Percentiles rank a stretch among this genome's conserved stretches.
phyloP scores from a whole-genome alignment of 1,139 yeast genomes.

The Blastobotrys serpentis region DNA sequence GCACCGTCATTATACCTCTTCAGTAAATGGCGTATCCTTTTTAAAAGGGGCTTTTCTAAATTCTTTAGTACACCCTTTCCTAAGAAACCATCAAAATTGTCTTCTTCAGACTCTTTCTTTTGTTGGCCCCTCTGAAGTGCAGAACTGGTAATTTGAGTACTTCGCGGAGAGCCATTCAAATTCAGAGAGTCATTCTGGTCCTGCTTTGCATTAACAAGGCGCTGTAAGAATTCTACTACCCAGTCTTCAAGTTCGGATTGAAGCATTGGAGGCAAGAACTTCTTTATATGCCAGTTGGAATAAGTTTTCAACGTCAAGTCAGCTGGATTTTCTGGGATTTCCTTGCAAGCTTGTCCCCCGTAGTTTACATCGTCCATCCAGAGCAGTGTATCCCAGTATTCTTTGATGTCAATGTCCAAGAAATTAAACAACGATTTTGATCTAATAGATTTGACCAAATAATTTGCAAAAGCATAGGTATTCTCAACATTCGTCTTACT shows the following conservation, averaged over 20 bases:
- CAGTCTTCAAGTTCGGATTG: conserved; percentile 87
- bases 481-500: conserved; percentile 77
- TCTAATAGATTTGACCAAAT: conserved; percentile 74
- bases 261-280: conserved; percentile 69
- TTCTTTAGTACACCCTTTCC: conserved; percentile 40
- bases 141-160: conserved; percentile 57
- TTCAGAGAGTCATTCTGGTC: conserved; percentile 10
- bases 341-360: conserved; percentile 74
- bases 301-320: conserved; percentile 60
- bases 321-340: conserved; percentile 37
- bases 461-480: conserved; percentile 92
- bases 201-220: conserved; percentile 47
- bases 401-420: conserved; percentile 68
- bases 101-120: conserved; percentile 23
- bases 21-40: conserved; percentile 63
- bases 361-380: conserved; percentile 95
- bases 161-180: conserved; percentile 51
- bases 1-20: conserved; percentile 72
- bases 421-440: conserved; percentile 80
- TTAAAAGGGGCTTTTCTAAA: conserved; percentile 63
- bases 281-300: conserved; percentile 78
- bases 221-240: conserved; percentile 73
- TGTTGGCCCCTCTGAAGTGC: conserved; percentile 29
- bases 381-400: conserved; percentile 85
- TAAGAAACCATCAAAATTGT: conserved; percentile 20